Base-by-base conservation (phyloP, 495 filamentous ascomycete species). In the Annulohypoxylon moriforme region DNA sequence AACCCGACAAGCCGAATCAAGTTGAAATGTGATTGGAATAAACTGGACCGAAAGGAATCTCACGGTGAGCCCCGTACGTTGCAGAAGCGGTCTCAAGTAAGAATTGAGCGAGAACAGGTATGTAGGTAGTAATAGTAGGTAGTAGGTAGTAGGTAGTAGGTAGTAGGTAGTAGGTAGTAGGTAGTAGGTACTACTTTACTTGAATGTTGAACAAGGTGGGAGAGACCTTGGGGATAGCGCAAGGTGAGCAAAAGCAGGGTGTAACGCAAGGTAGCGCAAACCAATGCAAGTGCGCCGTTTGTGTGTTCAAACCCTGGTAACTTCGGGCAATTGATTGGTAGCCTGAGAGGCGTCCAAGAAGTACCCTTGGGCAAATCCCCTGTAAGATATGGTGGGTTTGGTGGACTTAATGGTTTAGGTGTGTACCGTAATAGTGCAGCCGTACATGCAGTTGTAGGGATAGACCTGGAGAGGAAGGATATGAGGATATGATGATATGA, bases 251-350 rank as follows among this genome's bases (percentile, higher is more conserved):
- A 64, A 64, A 68, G 56, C 36, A 67, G 69, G 49, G 49, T 60
- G 55, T 63, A 64, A 64, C 64, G 56, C 36, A 67, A 63, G 49
- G 49, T 61, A 62, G 46, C 27, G 55, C 55, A 58, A 25, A 25
- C 55, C 60, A 73, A 73, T 72, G 70, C 70, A 73, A 73, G 60
- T 52, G 65, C 65, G 50, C 70, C 70, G 70, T 57, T 73, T 61
- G 60, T 68, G 60, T 68, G 65, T 67, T 47, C 53, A 47, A 65
- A 65, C 70, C 70, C 64, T 61, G 56, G 49, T 29, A 50, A 49
- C 7, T 18, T 68, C 65, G 31, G 42, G 4, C 29, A 49, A 60
- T 64, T 68, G 70, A 73, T 73, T 68, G 70, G 70, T 42, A 64
- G 69, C 56, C 55, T 68, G 56, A 16, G 42, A 73, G 47, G 38